Evolutionary conservation across 2,329 filamentous ascomycete genomes (phyloP).

Genomic region (Sclerotinia spermophila): DNA sequence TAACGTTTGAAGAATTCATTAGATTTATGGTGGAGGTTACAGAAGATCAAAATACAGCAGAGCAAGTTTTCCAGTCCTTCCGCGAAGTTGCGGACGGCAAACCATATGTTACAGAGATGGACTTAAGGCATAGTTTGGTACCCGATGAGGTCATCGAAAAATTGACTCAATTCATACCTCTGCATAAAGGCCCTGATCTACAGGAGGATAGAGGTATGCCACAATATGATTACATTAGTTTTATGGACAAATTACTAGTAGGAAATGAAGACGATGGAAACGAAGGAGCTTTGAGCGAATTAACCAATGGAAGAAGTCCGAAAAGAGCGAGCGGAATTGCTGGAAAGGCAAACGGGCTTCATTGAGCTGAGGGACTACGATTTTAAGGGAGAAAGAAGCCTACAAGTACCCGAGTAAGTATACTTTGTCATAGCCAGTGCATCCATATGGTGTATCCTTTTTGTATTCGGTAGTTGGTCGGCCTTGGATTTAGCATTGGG

Average conservation of each 20-base stretch:
- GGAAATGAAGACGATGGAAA: conserved; percentile 30
- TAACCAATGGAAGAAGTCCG: conserved; percentile 31
- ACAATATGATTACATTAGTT: conserved; percentile 94
- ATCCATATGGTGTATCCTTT: conserved; percentile 2
- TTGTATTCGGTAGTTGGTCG: conserved; percentile 15
- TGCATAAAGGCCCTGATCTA: conserved; percentile 79
- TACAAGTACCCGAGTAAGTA: neutral
- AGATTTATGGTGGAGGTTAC: conserved; percentile 99
- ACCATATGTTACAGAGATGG: conserved; percentile 97
- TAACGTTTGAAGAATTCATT: conserved; percentile 98
- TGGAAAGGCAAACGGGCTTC: conserved; percentile 19
- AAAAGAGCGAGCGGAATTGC: conserved; percentile 18
- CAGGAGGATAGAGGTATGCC: conserved; percentile 77
- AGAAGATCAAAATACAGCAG: conserved; percentile 96
- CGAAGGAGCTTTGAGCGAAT: conserved; percentile 27
- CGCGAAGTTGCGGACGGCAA: conserved; percentile 96
- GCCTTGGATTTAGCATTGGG: conserved; percentile 9
- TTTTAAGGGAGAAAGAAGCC: neutral
- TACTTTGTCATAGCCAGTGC: conserved; percentile 11
- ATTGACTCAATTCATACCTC: conserved; percentile 80
- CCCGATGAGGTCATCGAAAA: conserved; percentile 97
- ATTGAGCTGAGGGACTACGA: neutral
- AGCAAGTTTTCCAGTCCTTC: conserved; percentile 98
- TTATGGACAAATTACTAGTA: conserved; percentile 83
- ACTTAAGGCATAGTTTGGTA: conserved; percentile 89